Conservation (phyloP, 176 grass and related monocot species). For the Phyllostachys edulis region DNA sequence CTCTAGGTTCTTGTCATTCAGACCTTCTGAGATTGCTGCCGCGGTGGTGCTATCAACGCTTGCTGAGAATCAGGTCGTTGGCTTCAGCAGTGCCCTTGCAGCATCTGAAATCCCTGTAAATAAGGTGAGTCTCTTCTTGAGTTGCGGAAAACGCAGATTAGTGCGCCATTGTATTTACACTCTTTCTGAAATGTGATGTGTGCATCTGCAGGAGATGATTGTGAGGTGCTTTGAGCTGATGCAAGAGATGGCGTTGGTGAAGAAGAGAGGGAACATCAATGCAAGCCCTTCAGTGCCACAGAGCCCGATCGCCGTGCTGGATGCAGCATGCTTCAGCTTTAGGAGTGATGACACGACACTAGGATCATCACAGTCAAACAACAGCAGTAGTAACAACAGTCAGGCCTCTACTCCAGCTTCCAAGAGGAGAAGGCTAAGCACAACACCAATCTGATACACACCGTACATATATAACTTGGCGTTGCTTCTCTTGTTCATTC, state of each 20-base stretch:
- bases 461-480: conserved; percentile 37
- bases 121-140: conserved; percentile 50
- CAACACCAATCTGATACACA: conserved; percentile 28
- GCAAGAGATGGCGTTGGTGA: conserved; percentile 51
- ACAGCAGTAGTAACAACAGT: conserved; percentile 19
- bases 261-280: conserved; percentile 38
- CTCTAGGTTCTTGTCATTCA: conserved; percentile 64
- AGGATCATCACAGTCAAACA: conserved; percentile 62
- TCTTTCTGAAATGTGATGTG: conserved; percentile 23
- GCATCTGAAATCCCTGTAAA: conserved; percentile 54
- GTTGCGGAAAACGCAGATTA: not conserved
- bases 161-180: not conserved
- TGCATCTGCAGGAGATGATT: conserved; percentile 55
- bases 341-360: conserved; percentile 48
- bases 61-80: conserved; percentile 37
- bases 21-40: conserved; percentile 82
- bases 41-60: conserved; percentile 47
- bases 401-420: conserved; percentile 46
- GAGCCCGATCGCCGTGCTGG: conserved; percentile 75
- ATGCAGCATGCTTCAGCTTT: conserved; percentile 58
- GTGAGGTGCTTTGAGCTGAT: conserved; percentile 65
- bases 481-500: conserved; percentile 14
- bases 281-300: conserved; percentile 38
- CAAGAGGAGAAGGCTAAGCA: conserved; percentile 71
- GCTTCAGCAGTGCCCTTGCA: conserved; percentile 33